Conservation (phyloP, 768 basidiomycete species). For the Omphalotus guepiniiformis region DNA sequence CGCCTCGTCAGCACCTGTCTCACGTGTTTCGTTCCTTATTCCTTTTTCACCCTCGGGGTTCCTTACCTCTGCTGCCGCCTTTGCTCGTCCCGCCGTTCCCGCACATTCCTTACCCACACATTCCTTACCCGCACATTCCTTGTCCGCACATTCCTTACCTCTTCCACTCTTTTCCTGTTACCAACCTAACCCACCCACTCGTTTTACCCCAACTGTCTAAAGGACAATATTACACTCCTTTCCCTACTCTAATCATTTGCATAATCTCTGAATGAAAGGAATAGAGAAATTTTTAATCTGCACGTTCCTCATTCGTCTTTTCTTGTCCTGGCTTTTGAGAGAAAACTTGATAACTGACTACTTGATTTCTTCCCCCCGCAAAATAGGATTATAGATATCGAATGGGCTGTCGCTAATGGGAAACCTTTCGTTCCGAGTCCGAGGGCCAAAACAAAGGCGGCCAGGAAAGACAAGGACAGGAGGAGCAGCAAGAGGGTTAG, state of each 20-base stretch:
- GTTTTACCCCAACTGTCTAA: neutral
- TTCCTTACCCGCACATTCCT: too few species aligned
- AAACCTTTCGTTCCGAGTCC: conserved; percentile 54
- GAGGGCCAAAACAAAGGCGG: neutral
- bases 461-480: conserved; percentile 7
- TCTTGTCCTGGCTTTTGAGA: neutral
- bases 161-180: neutral
- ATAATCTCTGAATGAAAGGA: too few species aligned
- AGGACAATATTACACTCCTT: neutral
- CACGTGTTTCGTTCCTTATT: neutral
- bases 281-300: too few species aligned
- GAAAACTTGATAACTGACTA: conserved; percentile 13
- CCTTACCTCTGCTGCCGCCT: too few species aligned
- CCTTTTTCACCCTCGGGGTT: conserved; percentile 1
- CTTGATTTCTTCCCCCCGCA: conserved; percentile 22
- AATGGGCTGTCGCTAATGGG: conserved; percentile 67
- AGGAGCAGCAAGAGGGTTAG: neutral
- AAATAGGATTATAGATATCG: conserved; percentile 74
- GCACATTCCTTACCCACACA: too few species aligned
- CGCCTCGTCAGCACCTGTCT: too few species aligned
- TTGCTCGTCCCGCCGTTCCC: too few species aligned
- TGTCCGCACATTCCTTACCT: neutral
- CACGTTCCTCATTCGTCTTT: neutral
- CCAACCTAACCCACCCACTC: neutral
- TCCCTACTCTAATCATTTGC: neutral